Evolutionary conservation across 139 green algal genomes (phyloP).

Genomic region (Picochlorum sp.): DNA sequence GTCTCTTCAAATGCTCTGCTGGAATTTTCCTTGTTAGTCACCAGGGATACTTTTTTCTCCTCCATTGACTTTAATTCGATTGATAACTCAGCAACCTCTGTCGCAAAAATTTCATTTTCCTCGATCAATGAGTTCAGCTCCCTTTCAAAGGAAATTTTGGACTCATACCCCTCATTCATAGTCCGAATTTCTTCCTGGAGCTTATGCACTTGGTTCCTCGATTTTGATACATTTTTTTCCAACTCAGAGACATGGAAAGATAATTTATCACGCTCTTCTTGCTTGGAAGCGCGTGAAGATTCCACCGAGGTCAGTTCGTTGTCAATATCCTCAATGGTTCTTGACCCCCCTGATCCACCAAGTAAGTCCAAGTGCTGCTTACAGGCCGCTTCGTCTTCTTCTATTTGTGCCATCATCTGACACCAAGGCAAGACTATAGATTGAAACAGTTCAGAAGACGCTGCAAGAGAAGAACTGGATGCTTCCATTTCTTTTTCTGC

Average conservation of each 20-base stretch:
- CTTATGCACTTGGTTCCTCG: not conserved
- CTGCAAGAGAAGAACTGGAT: too few species aligned
- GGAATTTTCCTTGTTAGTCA: too few species aligned
- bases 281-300: not conserved
- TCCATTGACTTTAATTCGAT: not conserved
- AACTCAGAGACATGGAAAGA: not conserved
- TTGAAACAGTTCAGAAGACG: too few species aligned
- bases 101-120: not conserved
- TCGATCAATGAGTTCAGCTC: slow-evolving; percentile 7
- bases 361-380: too few species aligned
- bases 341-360: not conserved
- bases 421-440: too few species aligned
- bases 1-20: too few species aligned
- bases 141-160: not conserved
- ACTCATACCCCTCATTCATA: not conserved
- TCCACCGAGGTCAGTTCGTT: not conserved
- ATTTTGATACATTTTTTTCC: not conserved
- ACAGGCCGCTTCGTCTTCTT: too few species aligned
- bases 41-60: not conserved
- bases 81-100: slow-evolving; percentile 5
- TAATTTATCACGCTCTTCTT: not conserved
- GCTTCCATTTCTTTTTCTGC: not conserved
- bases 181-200: not conserved
- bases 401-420: too few species aligned
- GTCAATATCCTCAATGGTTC: slow-evolving; percentile 1